These are phyloP conservation scores for Rhizopogon salebrosus DNA, from an alignment of 768 basidiomycete genomes.

Conservation along the genomic window DNA sequence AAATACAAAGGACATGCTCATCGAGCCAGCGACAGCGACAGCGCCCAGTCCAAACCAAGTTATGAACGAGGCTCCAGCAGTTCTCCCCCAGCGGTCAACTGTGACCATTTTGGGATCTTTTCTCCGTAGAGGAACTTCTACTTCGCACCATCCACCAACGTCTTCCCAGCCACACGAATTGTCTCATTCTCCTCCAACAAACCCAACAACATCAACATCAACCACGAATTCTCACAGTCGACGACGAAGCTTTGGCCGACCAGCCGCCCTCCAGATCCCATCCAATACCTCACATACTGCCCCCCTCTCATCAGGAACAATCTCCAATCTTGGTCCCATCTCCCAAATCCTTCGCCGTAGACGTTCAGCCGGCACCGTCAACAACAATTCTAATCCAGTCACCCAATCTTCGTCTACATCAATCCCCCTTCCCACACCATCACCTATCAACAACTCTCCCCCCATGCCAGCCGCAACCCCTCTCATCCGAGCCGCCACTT, in stretches of 20 bases:
- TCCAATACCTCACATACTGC: constrained; percentile 26
- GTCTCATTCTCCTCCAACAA: constrained; percentile 41
- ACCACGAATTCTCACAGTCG: constrained; percentile 27
- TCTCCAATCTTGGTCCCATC: constrained; percentile 33
- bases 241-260: constrained; percentile 34
- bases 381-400: constrained; percentile 14
- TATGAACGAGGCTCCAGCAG: constrained; percentile 20
- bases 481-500: constrained; percentile 1
- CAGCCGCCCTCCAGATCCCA: constrained; percentile 28
- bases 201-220: constrained; percentile 33
- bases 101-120: constrained; percentile 66
- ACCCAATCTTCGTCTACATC: too few relatives aligned
- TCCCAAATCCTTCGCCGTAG: constrained; percentile 63
- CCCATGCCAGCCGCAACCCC: constrained; percentile 13
- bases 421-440: constrained; percentile 4
- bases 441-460: background rate
- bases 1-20: background rate
- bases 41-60: background rate
- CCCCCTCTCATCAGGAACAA: constrained; percentile 20
- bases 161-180: constrained; percentile 29
- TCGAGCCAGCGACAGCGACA: background rate
- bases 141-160: constrained; percentile 42
- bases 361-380: constrained; percentile 56
- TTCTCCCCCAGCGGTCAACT: constrained; percentile 34
- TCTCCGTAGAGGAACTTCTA: constrained; percentile 63